phyloP scores from a whole-genome alignment of 225 moss, liverwort and hornwort species.

The Bryoerythrophyllum caledonicum region DNA sequence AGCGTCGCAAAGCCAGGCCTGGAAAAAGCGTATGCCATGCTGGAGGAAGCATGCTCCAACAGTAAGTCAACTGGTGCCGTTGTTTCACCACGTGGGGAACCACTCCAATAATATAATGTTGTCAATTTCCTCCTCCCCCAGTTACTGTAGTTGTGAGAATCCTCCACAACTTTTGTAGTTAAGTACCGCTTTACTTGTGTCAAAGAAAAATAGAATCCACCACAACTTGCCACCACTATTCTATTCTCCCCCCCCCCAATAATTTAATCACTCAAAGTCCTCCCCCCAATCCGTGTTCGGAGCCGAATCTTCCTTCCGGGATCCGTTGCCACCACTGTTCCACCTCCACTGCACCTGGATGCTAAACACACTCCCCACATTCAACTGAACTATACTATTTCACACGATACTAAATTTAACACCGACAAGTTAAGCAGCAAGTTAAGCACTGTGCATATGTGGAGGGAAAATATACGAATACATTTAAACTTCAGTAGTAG shows the following conservation, averaged over 20 bases:
- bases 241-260: conserved; percentile 2
- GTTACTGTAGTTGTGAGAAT: too few species aligned
- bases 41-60: background rate
- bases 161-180: too few species aligned
- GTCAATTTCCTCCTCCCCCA: too few species aligned
- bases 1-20: background rate
- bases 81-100: background rate
- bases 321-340: background rate
- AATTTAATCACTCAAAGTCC: conserved; percentile 24
- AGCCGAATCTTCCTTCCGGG: background rate
- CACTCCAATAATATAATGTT: conserved; percentile 15
- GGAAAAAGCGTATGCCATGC: background rate
- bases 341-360: background rate
- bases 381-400: too few species aligned
- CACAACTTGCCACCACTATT: too few species aligned
- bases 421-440: too few species aligned
- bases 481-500: too few species aligned
- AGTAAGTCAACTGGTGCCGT: background rate
- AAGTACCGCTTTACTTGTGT: too few species aligned
- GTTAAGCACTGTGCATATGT: too few species aligned
- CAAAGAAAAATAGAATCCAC: too few species aligned
- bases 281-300: background rate
- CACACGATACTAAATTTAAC: too few species aligned
- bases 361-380: background rate
- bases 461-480: too few species aligned